Evolutionary conservation across 2,329 filamentous ascomycete genomes (phyloP).

Genomic region (Fonsecaea nubica): DNA sequence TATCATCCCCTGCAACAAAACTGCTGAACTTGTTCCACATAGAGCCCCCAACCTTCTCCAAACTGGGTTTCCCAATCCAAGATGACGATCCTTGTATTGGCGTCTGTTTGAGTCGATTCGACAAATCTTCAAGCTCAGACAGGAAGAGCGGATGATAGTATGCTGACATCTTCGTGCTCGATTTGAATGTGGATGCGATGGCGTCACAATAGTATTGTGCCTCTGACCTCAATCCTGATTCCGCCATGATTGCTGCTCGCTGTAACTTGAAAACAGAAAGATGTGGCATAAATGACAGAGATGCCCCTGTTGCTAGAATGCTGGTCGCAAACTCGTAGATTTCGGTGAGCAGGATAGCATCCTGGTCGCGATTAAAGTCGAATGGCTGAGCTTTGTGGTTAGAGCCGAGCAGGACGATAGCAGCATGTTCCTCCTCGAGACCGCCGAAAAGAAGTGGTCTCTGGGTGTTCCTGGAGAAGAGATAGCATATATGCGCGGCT

Average conservation of each 20-base stretch:
- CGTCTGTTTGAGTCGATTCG: slow-evolving; percentile 80
- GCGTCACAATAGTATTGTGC: slow-evolving; percentile 91
- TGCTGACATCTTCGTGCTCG: slow-evolving; percentile 80
- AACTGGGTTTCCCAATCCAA: slow-evolving; percentile 93
- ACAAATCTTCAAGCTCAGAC: slow-evolving; percentile 79
- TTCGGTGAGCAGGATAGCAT: slow-evolving; percentile 92
- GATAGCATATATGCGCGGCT: slow-evolving; percentile 90
- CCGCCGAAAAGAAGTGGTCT: slow-evolving; percentile 74
- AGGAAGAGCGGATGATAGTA: slow-evolving; percentile 84
- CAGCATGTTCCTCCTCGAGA: slow-evolving; percentile 77
- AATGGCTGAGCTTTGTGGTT: slow-evolving; percentile 76
- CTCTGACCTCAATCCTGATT: slow-evolving; percentile 80
- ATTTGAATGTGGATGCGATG: slow-evolving; percentile 75
- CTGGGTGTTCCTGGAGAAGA: slow-evolving; percentile 72
- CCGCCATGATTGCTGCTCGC: slow-evolving; percentile 82
- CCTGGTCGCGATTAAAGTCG: slow-evolving; percentile 78
- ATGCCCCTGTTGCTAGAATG: slow-evolving; percentile 62
- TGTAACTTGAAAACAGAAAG: slow-evolving; percentile 90
- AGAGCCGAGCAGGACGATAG: slow-evolving; percentile 83
- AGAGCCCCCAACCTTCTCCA: slow-evolving; percentile 92
- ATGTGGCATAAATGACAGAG: slow-evolving; percentile 72
- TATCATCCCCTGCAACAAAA: slow-evolving; percentile 91
- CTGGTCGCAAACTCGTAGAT: slow-evolving; percentile 90
- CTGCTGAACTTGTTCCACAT: slow-evolving; percentile 95
- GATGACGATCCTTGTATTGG: slow-evolving; percentile 81